Evolutionary conservation across 2,329 filamentous ascomycete genomes (phyloP), one percentile per base, ranked within the genome.

Genomic region (Microsporum audouinii): DNA sequence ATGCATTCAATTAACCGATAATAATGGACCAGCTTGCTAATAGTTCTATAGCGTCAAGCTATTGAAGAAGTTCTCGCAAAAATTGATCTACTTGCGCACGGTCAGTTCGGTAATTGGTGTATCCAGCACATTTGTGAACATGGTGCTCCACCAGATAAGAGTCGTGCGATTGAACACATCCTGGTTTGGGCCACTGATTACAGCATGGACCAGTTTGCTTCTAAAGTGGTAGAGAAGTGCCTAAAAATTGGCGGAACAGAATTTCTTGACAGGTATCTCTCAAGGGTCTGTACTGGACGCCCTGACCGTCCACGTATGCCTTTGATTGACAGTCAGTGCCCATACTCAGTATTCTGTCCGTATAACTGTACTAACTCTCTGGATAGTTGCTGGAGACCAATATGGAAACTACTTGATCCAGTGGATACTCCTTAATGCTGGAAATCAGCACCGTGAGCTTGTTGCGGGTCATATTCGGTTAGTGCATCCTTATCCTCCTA

Each of bases 71-170:
- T 99, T 43, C 84, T 99, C 61, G 84, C 84, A 63, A 96, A 94
- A 72, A 96, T 99, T 68, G 91, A 99, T 75, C 88, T 96, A 64
- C 91, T 99, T 70, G 89, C 94, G 62, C 92, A 96, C 72, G 94
- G 94, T 31, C 94, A 99, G 72, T 99, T 99, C 71, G 94, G 94
- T 61, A 99, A 99, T 73, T 99, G 94, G 94, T 99, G 94, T 78
- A 97, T 99, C 69, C 94, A 99, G 77, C 94, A 99, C 76, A 91
- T 99, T 68, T 99, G 94, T 75, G 94, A 99, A 75, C 94, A 99
- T 71, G 92, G 95, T 58, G 88, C 88, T 61, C 88, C 91, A 36
- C 86, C 87, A 45, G 95, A 99, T 75, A 91, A 92, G 68, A 92
- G 88, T 75, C 88, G 91, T 67, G 94, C 95, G 51, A 87, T 96